Evolutionary conservation across 2,329 filamentous ascomycete genomes (phyloP).

Genomic region (Cytospora piceicola): DNA sequence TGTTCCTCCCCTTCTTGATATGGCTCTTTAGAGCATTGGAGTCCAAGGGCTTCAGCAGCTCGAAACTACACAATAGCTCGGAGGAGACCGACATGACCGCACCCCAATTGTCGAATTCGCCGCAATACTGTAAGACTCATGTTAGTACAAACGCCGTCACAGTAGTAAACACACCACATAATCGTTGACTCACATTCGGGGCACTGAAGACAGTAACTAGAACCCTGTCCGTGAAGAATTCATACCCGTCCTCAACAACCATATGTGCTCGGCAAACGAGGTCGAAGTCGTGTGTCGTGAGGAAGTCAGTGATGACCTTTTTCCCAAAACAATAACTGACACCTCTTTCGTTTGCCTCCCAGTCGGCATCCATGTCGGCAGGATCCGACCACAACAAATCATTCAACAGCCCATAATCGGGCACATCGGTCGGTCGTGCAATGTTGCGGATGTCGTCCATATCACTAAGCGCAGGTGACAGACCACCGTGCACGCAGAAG

Average conservation of each 20-base stretch:
- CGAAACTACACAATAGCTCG: constrained; percentile 94
- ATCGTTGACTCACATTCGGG: constrained; percentile 76
- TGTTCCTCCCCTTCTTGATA: constrained; percentile 97
- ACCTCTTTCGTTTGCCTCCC: constrained; percentile 95
- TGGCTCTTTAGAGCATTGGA: constrained; percentile 96
- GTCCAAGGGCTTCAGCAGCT: constrained; percentile 93
- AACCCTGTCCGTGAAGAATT: constrained; percentile 95
- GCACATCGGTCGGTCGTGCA: constrained; percentile 92
- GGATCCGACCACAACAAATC: constrained; percentile 97
- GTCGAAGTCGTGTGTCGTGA: constrained; percentile 94
- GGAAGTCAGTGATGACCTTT: constrained; percentile 95
- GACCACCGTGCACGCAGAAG: constrained; percentile 93
- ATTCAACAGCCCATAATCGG: constrained; percentile 93
- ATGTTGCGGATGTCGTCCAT: constrained; percentile 99
- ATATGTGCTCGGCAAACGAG: constrained; percentile 96
- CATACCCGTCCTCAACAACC: constrained; percentile 99
- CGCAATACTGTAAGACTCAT: constrained; percentile 73
- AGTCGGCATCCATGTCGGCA: constrained; percentile 96
- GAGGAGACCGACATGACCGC: constrained; percentile 97
- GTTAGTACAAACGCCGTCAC: constrained; percentile 33
- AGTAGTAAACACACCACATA: neutral
- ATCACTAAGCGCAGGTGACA: constrained; percentile 88
- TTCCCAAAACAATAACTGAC: constrained; percentile 99
- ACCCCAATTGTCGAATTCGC: constrained; percentile 99
- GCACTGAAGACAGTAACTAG: constrained; percentile 97